Evolutionary conservation across 805 yeast species (phyloP), one percentile per base, ranked within the genome.

Genomic region (Saturnispora serradocipensis): DNA sequence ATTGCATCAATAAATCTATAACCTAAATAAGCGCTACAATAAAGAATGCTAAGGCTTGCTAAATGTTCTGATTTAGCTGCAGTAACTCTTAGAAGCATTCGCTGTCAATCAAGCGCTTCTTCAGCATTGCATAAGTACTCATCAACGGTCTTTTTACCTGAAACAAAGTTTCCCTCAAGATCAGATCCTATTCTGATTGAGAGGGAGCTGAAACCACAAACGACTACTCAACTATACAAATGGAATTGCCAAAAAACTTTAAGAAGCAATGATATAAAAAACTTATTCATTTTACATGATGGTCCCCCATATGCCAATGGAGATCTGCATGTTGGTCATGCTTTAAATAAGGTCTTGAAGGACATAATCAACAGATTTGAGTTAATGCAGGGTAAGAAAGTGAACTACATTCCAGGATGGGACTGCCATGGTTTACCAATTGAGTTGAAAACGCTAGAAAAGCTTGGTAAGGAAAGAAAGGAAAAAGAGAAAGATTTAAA

Each of bases 231-330:
- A 1, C 69, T 91, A 16, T 91, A 91, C 66, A 60, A 70, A 11
- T 76, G 88, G 81, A 97, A 85, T 59, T 62, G 52, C 5, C 36
- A 70, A 48, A 58, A 61, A 25, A 48, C 55, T 2, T 46, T 66
- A 11, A 53, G 53, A 1, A 60, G 61, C 7, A 57, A 54, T 50
- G 59, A 58, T 34, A 56, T 65, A 24, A 68, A 71, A 2, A 67
- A 77, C 18, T 56, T 75, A 35, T 91, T 85, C 59, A 75, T 84
- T 1, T 69, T 93, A 1, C 97, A 90, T 59, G 99, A 93, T 68
- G 99, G 99, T 0, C 99, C 99, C 0, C 99, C 99, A 0, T 93
- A 91, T 67, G 98, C 99, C 11, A 93, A 93, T 63, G 99, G 98
- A 3, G 88, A 84, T 55, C 70, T 93, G 22, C 99, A 93, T 65